A percentile compares a stretch with the other conserved stretches of the same genome.
These are phyloP conservation scores for Penicillium sp. DNA, from an alignment of 2,329 filamentous ascomycete species.

Conservation along the genomic window DNA sequence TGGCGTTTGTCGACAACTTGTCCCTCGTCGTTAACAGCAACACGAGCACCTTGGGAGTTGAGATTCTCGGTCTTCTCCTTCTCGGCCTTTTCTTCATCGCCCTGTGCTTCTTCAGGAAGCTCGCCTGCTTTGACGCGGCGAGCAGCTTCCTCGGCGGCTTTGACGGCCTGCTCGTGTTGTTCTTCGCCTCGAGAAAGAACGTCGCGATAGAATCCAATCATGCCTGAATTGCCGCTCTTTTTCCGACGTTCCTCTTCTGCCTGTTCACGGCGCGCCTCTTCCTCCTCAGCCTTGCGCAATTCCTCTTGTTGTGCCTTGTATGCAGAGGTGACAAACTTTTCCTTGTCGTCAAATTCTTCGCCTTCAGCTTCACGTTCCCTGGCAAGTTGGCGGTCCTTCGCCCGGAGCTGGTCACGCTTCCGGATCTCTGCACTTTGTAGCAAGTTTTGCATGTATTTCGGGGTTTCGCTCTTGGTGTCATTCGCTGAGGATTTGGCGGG, in stretches of 20 bases:
- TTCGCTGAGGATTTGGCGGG: slow-evolving; percentile 26
- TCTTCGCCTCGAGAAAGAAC: slow-evolving; percentile 61
- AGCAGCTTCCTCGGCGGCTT: slow-evolving; percentile 53
- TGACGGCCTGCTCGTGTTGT: slow-evolving; percentile 58
- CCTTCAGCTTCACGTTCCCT: slow-evolving; percentile 65
- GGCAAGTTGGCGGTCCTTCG: slow-evolving; percentile 61
- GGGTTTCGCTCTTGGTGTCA: slow-evolving; percentile 33
- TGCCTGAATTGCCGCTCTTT: slow-evolving; percentile 53
- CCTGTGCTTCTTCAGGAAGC: slow-evolving; percentile 27
- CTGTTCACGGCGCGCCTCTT: slow-evolving; percentile 57
- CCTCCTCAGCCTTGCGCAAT: slow-evolving; percentile 57
- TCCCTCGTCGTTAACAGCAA: slow-evolving; percentile 65
- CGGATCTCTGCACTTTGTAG: slow-evolving; percentile 62
- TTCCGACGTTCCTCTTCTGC: slow-evolving; percentile 54
- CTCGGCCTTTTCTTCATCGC: slow-evolving; percentile 47
- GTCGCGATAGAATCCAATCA: slow-evolving; percentile 63
- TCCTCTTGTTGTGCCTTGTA: slow-evolving; percentile 68
- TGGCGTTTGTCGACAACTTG: slow-evolving; percentile 66
- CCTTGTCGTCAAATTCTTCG: slow-evolving; percentile 68
- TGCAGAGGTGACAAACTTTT: slow-evolving; percentile 66
- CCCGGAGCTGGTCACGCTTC: slow-evolving; percentile 64
- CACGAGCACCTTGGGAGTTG: slow-evolving; percentile 52
- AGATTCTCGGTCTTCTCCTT: slow-evolving; percentile 59
- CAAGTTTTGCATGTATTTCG: slow-evolving; percentile 64
- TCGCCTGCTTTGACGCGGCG: slow-evolving; percentile 39